Evolutionary conservation across 225 moss, liverwort and hornwort genomes (phyloP).

Genomic region (Ulota crispa): DNA sequence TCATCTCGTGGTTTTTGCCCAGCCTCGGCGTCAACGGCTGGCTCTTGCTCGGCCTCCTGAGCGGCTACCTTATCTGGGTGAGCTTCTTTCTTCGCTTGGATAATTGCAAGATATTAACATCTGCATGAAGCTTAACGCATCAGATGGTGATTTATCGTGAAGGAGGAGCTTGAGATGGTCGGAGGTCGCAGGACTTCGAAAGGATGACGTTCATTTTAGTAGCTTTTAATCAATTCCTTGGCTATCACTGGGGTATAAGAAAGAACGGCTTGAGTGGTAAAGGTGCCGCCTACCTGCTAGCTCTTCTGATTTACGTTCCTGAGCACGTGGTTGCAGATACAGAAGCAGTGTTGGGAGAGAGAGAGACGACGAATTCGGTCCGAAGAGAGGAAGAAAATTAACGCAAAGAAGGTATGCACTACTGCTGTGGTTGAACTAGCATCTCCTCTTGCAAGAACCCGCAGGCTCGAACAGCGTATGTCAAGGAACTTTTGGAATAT

Average conservation of each 20-base stretch:
- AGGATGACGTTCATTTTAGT: neutral
- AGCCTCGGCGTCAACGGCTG: constrained; percentile 15
- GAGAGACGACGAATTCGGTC: constrained; percentile 34
- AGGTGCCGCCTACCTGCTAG: neutral
- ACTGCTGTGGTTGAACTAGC: neutral
- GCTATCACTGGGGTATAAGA: neutral
- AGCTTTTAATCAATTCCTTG: neutral
- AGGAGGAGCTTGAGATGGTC: neutral
- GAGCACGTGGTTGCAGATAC: constrained; percentile 30
- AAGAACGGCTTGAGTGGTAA: neutral
- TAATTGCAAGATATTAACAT: neutral
- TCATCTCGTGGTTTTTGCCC: constrained; percentile 22
- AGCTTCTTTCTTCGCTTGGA: constrained; percentile 11
- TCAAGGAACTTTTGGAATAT: neutral
- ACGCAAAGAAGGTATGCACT: constrained; percentile 37
- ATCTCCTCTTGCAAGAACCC: neutral
- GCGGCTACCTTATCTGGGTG: constrained; percentile 46
- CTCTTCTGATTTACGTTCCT: constrained; percentile 11
- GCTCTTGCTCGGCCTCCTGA: constrained; percentile 12
- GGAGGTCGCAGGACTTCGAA: neutral
- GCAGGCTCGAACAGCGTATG: neutral
- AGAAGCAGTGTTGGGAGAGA: constrained; percentile 24
- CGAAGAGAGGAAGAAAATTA: constrained; percentile 46
- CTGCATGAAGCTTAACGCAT: neutral
- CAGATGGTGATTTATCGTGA: neutral